Evolutionary conservation across 768 basidiomycete species (phyloP), one percentile per base, ranked within the genome.

Genomic region (Kwoniella shandongensis): DNA sequence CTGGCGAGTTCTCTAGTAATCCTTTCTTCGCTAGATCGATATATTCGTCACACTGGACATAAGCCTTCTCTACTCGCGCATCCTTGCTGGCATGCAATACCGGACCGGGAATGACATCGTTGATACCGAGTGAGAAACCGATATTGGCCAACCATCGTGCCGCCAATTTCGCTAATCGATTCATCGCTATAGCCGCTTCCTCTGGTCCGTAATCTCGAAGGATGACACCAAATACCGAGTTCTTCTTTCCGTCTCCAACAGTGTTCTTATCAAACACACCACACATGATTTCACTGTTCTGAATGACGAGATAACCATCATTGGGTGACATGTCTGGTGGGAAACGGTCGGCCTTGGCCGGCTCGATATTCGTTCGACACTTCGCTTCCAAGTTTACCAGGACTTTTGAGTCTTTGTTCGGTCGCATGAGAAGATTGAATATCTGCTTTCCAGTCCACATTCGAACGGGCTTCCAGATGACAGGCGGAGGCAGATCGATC

Each of bases 361-460:
- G 77, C 32, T 74, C 72, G 32, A 76, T 69, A 27, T 70, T 51
- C 62, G 91, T 93, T 76, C 92, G 86, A 73, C 94, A 98, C 76
- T 92, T 94, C 35, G 86, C 87, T 79, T 98, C 96, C 42, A 97
- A 89, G 75, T 99, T 99, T 60, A 99, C 91, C 36, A 87, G 79
- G 50, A 97, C 85, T 26, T 86, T 83, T 7, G 86, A 89, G 17
- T 83, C 66, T 66, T 84, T 87, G 79, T 93, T 96, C 4, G 96
- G 96, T 10, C 88, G 85, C 89, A 98, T 97, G 44, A 98, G 85
- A 29, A 91, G 86, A 73, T 89, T 91, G 82, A 97, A 98, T n/a
- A 99, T 82, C 71, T 99, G 96, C 72, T 99, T 99, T 27, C 96
- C 96, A 0, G 96, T 98, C 96, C 96, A 99, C 1, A 99, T 79